A percentile compares a stretch with the other conserved stretches of the same genome.
These are phyloP conservation scores for Macrocybe gigantea DNA, from an alignment of 768 basidiomycete genomes.

Conservation along the genomic window DNA sequence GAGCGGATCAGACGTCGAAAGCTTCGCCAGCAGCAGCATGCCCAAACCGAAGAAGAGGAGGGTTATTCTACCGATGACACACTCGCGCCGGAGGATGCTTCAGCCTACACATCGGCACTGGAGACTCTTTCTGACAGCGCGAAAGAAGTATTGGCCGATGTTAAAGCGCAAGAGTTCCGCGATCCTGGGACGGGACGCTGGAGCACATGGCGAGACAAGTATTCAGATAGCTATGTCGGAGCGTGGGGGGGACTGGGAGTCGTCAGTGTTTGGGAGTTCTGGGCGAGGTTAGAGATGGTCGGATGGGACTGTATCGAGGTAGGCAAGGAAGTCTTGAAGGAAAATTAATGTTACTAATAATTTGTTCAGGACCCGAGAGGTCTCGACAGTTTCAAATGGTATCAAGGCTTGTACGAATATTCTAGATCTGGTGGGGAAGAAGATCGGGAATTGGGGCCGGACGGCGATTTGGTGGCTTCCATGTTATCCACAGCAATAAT, in stretches of 20 bases:
- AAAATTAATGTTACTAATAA: slow-evolving; percentile 7
- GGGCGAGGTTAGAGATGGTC: slow-evolving; percentile 80
- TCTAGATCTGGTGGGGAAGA: slow-evolving; percentile 51
- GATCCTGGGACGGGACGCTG: slow-evolving; percentile 66
- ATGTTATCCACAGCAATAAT: slow-evolving; percentile 84
- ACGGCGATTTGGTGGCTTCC: slow-evolving; percentile 82
- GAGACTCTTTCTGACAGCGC: slow-evolving; percentile 44
- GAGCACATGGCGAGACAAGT: slow-evolving; percentile 71
- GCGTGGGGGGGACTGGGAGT: slow-evolving; percentile 92
- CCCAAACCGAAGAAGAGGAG: slow-evolving; percentile 46
- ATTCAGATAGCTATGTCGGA: slow-evolving; percentile 75
- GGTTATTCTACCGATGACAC: slow-evolving; percentile 87
- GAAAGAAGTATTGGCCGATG: slow-evolving; percentile 68
- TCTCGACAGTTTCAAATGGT: slow-evolving; percentile 84
- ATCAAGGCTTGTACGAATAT: slow-evolving; percentile 70
- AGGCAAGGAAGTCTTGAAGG: slow-evolving; percentile 13
- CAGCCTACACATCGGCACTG: slow-evolving; percentile 65
- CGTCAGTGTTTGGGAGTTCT: slow-evolving; percentile 91
- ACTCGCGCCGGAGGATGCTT: slow-evolving; percentile 56
- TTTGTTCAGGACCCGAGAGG: slow-evolving; percentile 39
- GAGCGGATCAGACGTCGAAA: slow-evolving; percentile 55
- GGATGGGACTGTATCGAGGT: slow-evolving; percentile 89
- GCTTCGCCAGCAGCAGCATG: slow-evolving; percentile 27
- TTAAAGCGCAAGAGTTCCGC: slow-evolving; percentile 76
- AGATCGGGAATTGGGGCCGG: slow-evolving; percentile 64